A percentile compares a stretch with the other conserved stretches of the same genome.
phyloP scores from a whole-genome alignment of 2,329 filamentous ascomycete species.

The Didymosphaeria variabile region DNA sequence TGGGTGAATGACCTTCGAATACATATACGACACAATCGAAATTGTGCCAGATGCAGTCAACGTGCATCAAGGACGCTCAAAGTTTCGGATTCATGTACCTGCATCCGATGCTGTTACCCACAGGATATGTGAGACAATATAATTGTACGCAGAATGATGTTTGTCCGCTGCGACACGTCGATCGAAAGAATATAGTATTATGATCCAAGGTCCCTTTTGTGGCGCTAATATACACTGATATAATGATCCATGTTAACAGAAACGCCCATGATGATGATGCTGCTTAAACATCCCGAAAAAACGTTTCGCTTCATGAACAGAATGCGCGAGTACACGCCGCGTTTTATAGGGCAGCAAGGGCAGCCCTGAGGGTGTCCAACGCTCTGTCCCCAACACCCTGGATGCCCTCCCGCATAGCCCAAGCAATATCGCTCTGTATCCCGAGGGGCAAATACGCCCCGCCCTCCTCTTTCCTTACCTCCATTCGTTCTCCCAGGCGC shows the following conservation, averaged over 20 bases:
- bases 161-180: too few relatives aligned
- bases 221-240: constrained; percentile 3
- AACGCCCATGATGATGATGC: background rate
- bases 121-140: too few relatives aligned
- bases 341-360: constrained; percentile 62
- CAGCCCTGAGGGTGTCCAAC: constrained; percentile 65
- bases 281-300: background rate
- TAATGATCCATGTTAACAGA: background rate
- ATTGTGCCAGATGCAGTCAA: too few relatives aligned
- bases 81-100: too few relatives aligned
- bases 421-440: constrained; percentile 85
- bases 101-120: too few relatives aligned
- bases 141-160: too few relatives aligned
- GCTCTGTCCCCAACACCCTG: constrained; percentile 58
- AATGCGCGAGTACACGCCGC: background rate
- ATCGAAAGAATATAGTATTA: background rate
- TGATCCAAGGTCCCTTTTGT: background rate
- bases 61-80: too few relatives aligned
- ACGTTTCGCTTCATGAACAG: background rate
- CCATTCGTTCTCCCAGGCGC: constrained; percentile 85
- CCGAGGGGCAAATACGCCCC: constrained; percentile 86
- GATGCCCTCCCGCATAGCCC: constrained; percentile 70
- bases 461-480: constrained; percentile 73
- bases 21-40: too few relatives aligned
- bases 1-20: too few relatives aligned